Percentiles rank a stretch among this genome's conserved stretches.
These are phyloP conservation scores for Phymatotrichopsis omnivora DNA, from an alignment of 2,329 filamentous ascomycete genomes.

Conservation along the genomic window DNA sequence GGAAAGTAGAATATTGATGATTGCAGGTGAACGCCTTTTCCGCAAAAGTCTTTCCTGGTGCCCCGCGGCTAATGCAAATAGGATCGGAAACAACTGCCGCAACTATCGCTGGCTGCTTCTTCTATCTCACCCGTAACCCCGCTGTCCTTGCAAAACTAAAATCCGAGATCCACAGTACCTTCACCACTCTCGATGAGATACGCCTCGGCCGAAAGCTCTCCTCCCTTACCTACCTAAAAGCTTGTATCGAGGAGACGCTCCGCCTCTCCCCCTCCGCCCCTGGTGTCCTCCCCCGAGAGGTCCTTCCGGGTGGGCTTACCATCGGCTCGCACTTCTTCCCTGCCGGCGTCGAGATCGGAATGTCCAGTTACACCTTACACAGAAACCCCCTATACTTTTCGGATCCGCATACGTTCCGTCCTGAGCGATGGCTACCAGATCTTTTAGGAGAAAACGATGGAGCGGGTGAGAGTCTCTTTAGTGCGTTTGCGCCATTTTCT, in stretches of 20 bases:
- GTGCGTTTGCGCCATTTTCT: constrained; percentile 65
- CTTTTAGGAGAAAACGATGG: constrained; percentile 37
- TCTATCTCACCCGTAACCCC: constrained; percentile 50
- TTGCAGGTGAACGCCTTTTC: constrained; percentile 34
- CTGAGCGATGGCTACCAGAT: constrained; percentile 53
- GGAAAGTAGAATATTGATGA: constrained; percentile 47
- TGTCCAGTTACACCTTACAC: constrained; percentile 58
- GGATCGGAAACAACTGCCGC: constrained; percentile 60
- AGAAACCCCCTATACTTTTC: constrained; percentile 55
- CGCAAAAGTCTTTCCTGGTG: constrained; percentile 1
- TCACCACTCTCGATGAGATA: constrained; percentile 47
- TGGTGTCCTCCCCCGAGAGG: constrained; percentile 50
- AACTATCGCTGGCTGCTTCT: constrained; percentile 48
- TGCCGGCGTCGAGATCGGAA: constrained; percentile 51
- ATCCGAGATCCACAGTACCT: constrained; percentile 45
- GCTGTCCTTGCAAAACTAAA: constrained; percentile 41
- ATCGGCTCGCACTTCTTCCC: constrained; percentile 47
- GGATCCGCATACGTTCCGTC: constrained; percentile 48
- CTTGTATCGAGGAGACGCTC: constrained; percentile 57
- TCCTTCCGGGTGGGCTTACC: constrained; percentile 45
- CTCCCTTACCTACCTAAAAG: constrained; percentile 49
- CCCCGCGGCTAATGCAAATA: no score
- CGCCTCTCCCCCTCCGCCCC: constrained; percentile 52
- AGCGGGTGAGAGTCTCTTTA: constrained; percentile 46
- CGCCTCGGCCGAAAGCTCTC: constrained; percentile 43